phyloP scores from a whole-genome alignment of 106 monocot genomes.

The Chionographis japonica region DNA sequence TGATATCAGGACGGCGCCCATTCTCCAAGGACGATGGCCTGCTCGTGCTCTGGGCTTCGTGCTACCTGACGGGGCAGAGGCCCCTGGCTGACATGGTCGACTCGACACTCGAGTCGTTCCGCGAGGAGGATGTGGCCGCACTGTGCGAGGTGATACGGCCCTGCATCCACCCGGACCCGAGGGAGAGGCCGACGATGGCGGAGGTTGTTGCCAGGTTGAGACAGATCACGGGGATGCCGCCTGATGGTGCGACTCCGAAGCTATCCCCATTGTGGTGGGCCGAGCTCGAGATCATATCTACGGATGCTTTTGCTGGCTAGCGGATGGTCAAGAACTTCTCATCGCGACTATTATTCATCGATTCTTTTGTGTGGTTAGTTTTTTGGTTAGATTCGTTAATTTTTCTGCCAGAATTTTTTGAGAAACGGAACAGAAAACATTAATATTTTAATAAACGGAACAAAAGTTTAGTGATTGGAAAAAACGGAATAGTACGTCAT shows the following conservation, averaged over 20 bases:
- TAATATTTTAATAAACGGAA: too few relatives aligned
- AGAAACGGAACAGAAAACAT: too few relatives aligned
- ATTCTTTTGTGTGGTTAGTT: too few relatives aligned
- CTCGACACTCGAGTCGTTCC: slow-evolving; percentile 28
- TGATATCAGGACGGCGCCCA: slow-evolving; percentile 66
- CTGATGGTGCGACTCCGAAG: slow-evolving; percentile 56
- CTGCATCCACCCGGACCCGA: slow-evolving; percentile 37
- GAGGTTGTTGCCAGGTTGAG: slow-evolving; percentile 40
- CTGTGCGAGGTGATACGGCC: slow-evolving; percentile 40
- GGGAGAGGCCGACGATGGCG: slow-evolving; percentile 42
- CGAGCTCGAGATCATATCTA: slow-evolving; percentile 70
- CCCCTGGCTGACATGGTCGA: slow-evolving; percentile 58
- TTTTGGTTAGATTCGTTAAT: too few relatives aligned
- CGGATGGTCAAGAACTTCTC: too few relatives aligned
- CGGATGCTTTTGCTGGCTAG: too few relatives aligned
- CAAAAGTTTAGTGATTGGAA: too few relatives aligned
- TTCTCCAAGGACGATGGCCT: slow-evolving; percentile 59
- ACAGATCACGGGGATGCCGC: slow-evolving; percentile 40
- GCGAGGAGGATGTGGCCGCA: slow-evolving; percentile 31
- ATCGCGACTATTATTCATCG: too few relatives aligned
- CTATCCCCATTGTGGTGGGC: slow-evolving; percentile 90
- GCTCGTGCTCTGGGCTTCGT: slow-evolving; percentile 69
- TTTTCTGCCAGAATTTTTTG: too few relatives aligned
- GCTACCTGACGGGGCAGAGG: slow-evolving; percentile 47
- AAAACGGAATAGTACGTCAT: too few relatives aligned